phyloP scores from a whole-genome alignment of 768 basidiomycete species.

The Amanita pseudoporphyria region DNA sequence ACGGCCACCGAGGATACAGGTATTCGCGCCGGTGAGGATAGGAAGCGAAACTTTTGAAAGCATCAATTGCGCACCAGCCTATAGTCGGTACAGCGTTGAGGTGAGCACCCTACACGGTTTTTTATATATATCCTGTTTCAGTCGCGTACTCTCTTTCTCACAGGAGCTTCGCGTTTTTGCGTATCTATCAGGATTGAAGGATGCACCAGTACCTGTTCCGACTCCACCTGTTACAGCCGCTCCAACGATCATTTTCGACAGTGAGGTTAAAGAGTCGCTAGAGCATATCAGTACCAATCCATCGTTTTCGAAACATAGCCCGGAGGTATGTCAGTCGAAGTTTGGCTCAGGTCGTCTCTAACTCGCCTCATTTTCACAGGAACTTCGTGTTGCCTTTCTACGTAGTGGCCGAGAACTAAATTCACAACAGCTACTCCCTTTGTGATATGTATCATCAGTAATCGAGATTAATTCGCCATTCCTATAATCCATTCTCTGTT shows the following conservation, averaged over 20 bases:
- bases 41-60: constrained; percentile 24
- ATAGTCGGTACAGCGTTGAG: constrained; percentile 29
- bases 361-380: constrained; percentile 21
- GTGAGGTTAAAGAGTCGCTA: constrained; percentile 19
- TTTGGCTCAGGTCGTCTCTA: background rate
- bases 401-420: constrained; percentile 34
- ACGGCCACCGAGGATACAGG: constrained; percentile 16
- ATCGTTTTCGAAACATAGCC: constrained; percentile 32
- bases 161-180: constrained; percentile 37
- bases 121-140: background rate
- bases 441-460: background rate
- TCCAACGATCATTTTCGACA: constrained; percentile 10
- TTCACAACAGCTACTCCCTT: constrained; percentile 25
- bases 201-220: constrained; percentile 17
- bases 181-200: constrained; percentile 27
- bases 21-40: constrained; percentile 9
- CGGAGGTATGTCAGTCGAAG: constrained; percentile 30
- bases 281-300: constrained; percentile 27
- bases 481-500: background rate
- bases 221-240: constrained; percentile 16
- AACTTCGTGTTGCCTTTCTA: constrained; percentile 38
- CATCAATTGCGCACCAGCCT: constrained; percentile 28
- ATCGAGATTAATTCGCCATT: background rate
- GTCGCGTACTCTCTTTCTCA: constrained; percentile 5
- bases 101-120: constrained; percentile 18